Conservation (phyloP, 2,329 filamentous ascomycete species). For the Alternaria sp. region DNA sequence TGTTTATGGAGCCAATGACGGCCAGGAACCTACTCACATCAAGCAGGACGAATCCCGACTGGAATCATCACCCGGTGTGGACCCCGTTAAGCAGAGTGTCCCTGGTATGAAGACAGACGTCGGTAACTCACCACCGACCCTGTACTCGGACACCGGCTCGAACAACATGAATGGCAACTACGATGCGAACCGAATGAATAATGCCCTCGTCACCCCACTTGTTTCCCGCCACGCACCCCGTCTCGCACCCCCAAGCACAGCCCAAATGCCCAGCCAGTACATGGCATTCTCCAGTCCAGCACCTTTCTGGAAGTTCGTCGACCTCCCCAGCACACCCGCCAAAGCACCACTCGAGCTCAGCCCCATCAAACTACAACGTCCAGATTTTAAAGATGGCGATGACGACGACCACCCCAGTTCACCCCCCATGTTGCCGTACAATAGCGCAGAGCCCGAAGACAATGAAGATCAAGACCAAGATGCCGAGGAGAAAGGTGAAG, state of each 20-base stretch:
- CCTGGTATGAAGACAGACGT: conserved; percentile 42
- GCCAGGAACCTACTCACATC: conserved; percentile 28
- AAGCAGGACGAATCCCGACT: conserved; percentile 32
- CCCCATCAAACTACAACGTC: conserved; percentile 44
- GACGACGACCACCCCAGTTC: conserved; percentile 45
- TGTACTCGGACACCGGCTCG: conserved; percentile 45
- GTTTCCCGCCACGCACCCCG: conserved; percentile 75
- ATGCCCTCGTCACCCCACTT: conserved; percentile 67
- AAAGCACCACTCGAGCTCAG: conserved; percentile 45
- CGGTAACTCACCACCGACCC: conserved; percentile 45
- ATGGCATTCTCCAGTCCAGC: conserved; percentile 86
- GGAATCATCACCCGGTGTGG: conserved; percentile 40
- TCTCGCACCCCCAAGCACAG: conserved; percentile 79
- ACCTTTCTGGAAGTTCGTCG: conserved; percentile 87
- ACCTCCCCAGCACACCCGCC: conserved; percentile 75
- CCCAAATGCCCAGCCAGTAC: conserved; percentile 81
- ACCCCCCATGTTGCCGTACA: conserved; percentile 39
- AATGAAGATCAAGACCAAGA: conserved; percentile 42
- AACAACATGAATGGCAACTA: conserved; percentile 37
- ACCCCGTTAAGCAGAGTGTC: conserved; percentile 41
- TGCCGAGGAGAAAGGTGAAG: conserved; percentile 37
- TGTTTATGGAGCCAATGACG: conserved; percentile 35
- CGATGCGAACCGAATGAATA: conserved; percentile 36
- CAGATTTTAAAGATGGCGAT: conserved; percentile 39
- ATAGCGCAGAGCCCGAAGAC: conserved; percentile 38